Conservation (phyloP, 2,329 filamentous ascomycete species). For the Aureobasidium sp. region DNA sequence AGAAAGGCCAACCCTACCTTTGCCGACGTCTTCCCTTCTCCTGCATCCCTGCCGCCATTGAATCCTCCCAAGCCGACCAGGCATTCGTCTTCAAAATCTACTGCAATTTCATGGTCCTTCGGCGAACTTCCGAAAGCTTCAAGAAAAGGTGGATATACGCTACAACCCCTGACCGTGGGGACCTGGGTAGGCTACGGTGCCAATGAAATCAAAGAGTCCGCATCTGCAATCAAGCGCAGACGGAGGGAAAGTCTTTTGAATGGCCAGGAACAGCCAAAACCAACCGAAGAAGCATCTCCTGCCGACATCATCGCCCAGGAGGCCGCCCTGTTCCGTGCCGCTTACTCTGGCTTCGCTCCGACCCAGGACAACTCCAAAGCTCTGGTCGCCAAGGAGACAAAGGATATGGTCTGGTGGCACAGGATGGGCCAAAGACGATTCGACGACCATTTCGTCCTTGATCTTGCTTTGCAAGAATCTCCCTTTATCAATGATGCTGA, state of each 20-base stretch:
- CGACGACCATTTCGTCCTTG: constrained; percentile 55
- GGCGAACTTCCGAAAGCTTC: constrained; percentile 44
- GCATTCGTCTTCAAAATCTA: constrained; percentile 55
- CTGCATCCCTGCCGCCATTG: constrained; percentile 56
- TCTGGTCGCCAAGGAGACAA: constrained; percentile 59
- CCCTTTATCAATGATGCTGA: constrained; percentile 23
- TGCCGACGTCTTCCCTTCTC: constrained; percentile 66
- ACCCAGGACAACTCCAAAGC: constrained; percentile 66
- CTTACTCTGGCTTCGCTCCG: constrained; percentile 74
- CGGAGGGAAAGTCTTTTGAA: constrained; percentile 68
- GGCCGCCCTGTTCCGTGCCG: constrained; percentile 67
- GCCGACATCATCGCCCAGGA: constrained; percentile 45
- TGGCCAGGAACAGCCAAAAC: constrained; percentile 47
- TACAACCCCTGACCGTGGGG: constrained; percentile 58
- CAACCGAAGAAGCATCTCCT: constrained; percentile 20
- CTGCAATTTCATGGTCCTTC: constrained; percentile 43
- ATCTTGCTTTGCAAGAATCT: constrained; percentile 33
- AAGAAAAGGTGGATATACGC: constrained; percentile 53
- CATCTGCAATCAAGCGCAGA: constrained; percentile 58
- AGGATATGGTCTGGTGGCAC: constrained; percentile 71
- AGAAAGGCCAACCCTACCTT: constrained; percentile 56
- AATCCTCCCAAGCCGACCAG: constrained; percentile 64
- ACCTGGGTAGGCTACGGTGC: constrained; percentile 56
- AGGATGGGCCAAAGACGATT: constrained; percentile 56
- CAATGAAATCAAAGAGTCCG: constrained; percentile 41